Base-by-base conservation (phyloP, 202 grass and related monocot genomes). In the Hordeum pubiflorum region DNA sequence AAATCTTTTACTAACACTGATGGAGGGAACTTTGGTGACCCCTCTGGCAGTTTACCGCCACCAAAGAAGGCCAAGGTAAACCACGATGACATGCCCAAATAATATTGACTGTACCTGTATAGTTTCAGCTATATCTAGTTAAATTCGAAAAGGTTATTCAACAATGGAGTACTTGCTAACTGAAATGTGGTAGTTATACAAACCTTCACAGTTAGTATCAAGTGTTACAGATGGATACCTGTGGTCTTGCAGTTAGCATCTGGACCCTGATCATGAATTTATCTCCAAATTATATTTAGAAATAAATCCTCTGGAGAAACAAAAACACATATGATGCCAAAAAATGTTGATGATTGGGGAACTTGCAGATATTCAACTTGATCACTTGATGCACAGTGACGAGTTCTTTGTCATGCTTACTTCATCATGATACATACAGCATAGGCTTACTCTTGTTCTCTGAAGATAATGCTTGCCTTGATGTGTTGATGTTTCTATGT, bases 61-160 rank as follows among this genome's bases (percentile, higher is more conserved):
- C 34, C 34, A 63, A 78, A 78, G 75, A 63, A 62, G 58, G 58
- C 24, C 10, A 78, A 78, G 58, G 26, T 78, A 78, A 64, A 4
- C 58, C 46, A 32, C 34, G 11, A 65, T 65, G 7, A 14, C 2
- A 9, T 63, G 1, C 9, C 10, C 26, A 43, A 48, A 48, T 63
- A 46, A 46, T 20, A 64, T 63, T 1, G n/a, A 32, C 46, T 78
- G 10, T 32, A 32, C 38, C 32, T 9, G 24, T 32, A 61, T 44
- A 63, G 31, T 63, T 63, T 14, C 38, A 46, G 23, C 17, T 77
- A 77, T 63, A 77, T 39, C 17, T 63, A 23, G 14, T 77, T 40
- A 27, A 29, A 11, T 77, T 26, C 10, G 17, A 18, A 40, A 58
- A 60, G 14, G 2, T 76, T 41, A 24, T 59, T 26, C 21, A 26